Base-by-base conservation (phyloP, 164 flowering plant genomes). In the Vitis amurensis region DNA sequence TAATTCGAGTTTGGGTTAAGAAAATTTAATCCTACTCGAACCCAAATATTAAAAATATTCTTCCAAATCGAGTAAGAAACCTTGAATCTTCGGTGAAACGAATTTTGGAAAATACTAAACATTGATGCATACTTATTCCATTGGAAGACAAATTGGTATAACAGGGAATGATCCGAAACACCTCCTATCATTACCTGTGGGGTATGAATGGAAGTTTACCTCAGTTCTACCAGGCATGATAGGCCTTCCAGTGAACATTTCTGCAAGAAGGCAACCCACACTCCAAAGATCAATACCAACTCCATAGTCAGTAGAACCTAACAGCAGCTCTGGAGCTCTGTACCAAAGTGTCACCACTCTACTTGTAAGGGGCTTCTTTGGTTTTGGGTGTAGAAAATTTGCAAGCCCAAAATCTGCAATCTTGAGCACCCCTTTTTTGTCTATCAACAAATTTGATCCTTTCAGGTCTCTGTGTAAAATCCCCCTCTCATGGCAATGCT, bases 391-490 rank as follows among this genome's bases (percentile, higher is more conserved):
- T 50, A 78, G 84, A 51, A 67, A 68, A 69, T 84, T 87, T 9
- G 92, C 86, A 8, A 86, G 85, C 51, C 97, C 93, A 68, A 91
- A 91, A 78, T 89, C 97, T n/a, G 88, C 92, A 64, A 91, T 85
- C 69, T 91, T 87, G 15, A 91, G 82, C 73, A 67, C 74, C 59
- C 97, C 97, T 19, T 62, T 61, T 53, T 59, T 81, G 60, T 86
- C 89, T 47, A 88, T 82, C 77, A 89, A 67, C 68, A 89, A 64
- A 71, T 91, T 89, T 11, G 93, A 85, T 27, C 85, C 85, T 77
- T 91, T 91, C 10, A 91, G 81, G 60, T 89, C 92, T 67, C 93
- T 71, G 73, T 91, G 97, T 59, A 91, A 66, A 37, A 91, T 76
- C 11, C 93, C 92, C 55, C 73, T 69, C 61, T 80, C 89, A 64